Conservation (phyloP, 2,329 filamentous ascomycete genomes). For the Tolypocladium ovalisporum region DNA sequence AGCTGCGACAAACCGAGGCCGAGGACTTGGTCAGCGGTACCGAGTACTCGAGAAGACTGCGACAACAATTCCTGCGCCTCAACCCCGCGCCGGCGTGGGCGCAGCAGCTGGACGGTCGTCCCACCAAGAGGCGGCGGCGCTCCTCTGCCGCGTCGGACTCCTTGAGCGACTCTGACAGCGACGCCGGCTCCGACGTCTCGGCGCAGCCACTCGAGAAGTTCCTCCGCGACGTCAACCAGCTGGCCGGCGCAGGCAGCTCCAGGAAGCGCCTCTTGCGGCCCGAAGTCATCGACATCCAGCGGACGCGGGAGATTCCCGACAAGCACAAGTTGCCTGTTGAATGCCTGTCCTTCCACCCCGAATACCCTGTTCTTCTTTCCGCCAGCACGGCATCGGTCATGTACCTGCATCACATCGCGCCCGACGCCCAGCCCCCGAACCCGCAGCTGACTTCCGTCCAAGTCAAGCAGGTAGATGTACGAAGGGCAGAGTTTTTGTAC, state of each 20-base stretch:
- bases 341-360: slow-evolving; percentile 80
- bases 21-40: slow-evolving; percentile 81
- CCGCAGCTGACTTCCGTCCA: slow-evolving; percentile 86
- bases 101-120: slow-evolving; percentile 35
- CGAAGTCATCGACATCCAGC: slow-evolving; percentile 83
- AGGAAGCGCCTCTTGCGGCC: slow-evolving; percentile 68
- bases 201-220: slow-evolving; percentile 70
- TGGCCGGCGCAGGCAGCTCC: slow-evolving; percentile 42
- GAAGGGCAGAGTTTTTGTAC: slow-evolving; percentile 69
- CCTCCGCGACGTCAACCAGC: slow-evolving; percentile 60
- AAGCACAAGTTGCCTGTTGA: slow-evolving; percentile 69
- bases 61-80: slow-evolving; percentile 60
- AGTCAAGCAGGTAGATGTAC: slow-evolving; percentile 71
- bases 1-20: slow-evolving; percentile 66
- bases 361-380: slow-evolving; percentile 79
- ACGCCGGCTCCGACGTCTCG: slow-evolving; percentile 49
- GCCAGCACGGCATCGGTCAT: slow-evolving; percentile 78
- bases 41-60: slow-evolving; percentile 72
- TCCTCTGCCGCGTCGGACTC: slow-evolving; percentile 42
- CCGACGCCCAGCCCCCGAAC: slow-evolving; percentile 66
- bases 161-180: slow-evolving; percentile 42
- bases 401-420: slow-evolving; percentile 80
- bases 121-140: slow-evolving; percentile 37
- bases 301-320: slow-evolving; percentile 74
- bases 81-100: slow-evolving; percentile 54